Base-by-base conservation (phyloP, 257 asterid species). In the Henckelia pumila region DNA sequence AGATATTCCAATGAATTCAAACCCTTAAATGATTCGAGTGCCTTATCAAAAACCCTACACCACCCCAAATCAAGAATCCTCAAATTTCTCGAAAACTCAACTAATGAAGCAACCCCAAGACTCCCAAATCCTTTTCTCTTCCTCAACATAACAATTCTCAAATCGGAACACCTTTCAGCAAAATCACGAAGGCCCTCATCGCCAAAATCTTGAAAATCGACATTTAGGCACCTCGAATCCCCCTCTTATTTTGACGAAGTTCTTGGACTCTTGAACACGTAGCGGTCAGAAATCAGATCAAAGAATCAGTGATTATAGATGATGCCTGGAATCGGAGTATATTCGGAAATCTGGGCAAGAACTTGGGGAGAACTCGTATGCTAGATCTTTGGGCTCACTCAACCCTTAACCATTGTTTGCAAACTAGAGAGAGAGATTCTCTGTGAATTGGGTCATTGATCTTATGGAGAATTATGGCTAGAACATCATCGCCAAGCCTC, bases 321-420 rank as follows among this genome's bases (percentile, higher is more conserved):
- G 81, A 69, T 5, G 74, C 35, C 16, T 56, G 74, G 32, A 75
- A 69, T 26, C 32, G 25, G 35, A 33, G 29, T 44, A 79, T 63
- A 61, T 79, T 79, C 1, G 83, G 78, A 58, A 68, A 79, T 57
- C 81, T 69, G 25, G 76, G 76, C 30, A 79, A 47, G 74, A 79
- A 68, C 26, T 25, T 69, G 19, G 37, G 71, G 59, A 72, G 63
- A 61, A 72, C 73, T 28, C 32, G 73, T 4, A 79, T 61, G 29
- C 68, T 25, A 49, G 73, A 68, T 35, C 77, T 60, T 26, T 57
- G 64, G 5, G 72, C 25, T 37, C 83, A 78, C 57, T 79, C 78
- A 35, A 75, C 16, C 28, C 22, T 72, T 19, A 53, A 35, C 80
- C 80, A 79, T 23, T 65, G 63, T 70, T 72, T 79, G 66, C 73